Evolutionary conservation across 225 moss, liverwort and hornwort species (phyloP).

Genomic region (Lunularia cruciata): DNA sequence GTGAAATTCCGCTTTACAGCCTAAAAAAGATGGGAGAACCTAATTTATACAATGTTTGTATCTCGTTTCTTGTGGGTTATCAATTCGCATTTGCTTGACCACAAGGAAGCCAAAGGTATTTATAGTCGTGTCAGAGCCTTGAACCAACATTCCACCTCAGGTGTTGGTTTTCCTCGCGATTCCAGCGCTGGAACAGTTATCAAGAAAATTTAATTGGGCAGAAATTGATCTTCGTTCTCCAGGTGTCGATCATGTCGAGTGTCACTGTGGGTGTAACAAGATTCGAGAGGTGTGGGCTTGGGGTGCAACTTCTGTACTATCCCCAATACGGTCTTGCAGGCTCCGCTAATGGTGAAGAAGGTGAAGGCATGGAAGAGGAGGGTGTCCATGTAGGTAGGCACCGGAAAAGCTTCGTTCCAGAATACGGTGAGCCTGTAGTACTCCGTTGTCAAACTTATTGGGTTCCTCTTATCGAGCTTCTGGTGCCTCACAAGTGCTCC

Average conservation of each 20-base stretch:
- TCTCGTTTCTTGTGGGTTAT: too few species aligned
- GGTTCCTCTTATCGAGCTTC: constrained; percentile 92
- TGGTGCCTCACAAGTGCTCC: constrained; percentile 84
- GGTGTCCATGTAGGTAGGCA: constrained; percentile 61
- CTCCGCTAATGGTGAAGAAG: constrained; percentile 61
- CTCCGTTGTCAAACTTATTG: constrained; percentile 90
- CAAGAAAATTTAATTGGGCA: constrained; percentile 3
- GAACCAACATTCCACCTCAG: too few species aligned
- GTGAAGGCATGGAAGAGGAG: constrained; percentile 68
- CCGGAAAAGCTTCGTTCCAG: constrained; percentile 63
- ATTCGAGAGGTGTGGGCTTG: constrained; percentile 90
- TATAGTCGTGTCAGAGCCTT: too few species aligned
- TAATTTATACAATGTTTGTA: too few species aligned
- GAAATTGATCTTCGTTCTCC: constrained; percentile 25
- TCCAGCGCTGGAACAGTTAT: neutral
- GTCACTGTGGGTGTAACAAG: constrained; percentile 92
- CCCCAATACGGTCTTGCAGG: constrained; percentile 86
- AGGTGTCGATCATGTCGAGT: constrained; percentile 83
- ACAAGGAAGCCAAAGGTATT: too few species aligned
- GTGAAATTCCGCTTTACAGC: too few species aligned
- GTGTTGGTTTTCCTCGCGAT: too few species aligned
- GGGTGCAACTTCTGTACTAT: constrained; percentile 87
- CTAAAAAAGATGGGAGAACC: too few species aligned
- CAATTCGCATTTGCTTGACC: too few species aligned
- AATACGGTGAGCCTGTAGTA: constrained; percentile 94